Evolutionary conservation across 768 basidiomycete genomes (phyloP).

Genomic region (Rhodosporidiobolus sp.): DNA sequence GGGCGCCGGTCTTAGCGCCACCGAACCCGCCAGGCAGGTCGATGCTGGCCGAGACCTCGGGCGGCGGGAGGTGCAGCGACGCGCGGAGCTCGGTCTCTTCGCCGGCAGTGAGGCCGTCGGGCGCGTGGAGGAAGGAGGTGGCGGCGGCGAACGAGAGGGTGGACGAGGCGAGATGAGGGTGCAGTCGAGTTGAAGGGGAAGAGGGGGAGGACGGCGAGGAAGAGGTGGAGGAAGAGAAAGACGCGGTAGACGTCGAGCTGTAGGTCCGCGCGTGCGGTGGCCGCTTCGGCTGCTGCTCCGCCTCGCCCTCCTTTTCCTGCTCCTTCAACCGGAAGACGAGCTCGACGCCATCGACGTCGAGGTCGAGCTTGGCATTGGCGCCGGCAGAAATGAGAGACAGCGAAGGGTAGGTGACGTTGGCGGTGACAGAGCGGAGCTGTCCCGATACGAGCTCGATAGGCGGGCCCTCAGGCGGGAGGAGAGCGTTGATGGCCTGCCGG

Average conservation of each 20-base stretch:
- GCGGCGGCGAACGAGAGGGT: conserved; percentile 46
- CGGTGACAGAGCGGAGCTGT: conserved; percentile 63
- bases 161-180: conserved; percentile 52
- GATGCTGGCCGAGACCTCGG: neutral
- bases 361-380: conserved; percentile 37
- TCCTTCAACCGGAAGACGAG: conserved; percentile 40
- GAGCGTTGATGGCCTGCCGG: conserved; percentile 26
- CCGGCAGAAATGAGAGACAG: conserved; percentile 45
- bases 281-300: neutral
- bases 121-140: conserved; percentile 9
- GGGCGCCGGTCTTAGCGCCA: conserved; percentile 75
- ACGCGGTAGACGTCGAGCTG: too few relatives aligned
- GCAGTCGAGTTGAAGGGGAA: conserved; percentile 56
- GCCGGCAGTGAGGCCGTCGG: neutral
- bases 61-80: conserved; percentile 17
- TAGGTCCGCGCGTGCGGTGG: neutral
- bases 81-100: conserved; percentile 30
- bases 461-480: neutral
- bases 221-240: conserved; percentile 64
- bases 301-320: neutral
- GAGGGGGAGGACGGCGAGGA: conserved; percentile 57
- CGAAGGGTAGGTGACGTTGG: conserved; percentile 64
- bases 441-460: conserved; percentile 1
- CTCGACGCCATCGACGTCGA: conserved; percentile 44
- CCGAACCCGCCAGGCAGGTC: conserved; percentile 63